Conservation (phyloP, 352 stramenopile genomes). For the Phytophthora rubi region DNA sequence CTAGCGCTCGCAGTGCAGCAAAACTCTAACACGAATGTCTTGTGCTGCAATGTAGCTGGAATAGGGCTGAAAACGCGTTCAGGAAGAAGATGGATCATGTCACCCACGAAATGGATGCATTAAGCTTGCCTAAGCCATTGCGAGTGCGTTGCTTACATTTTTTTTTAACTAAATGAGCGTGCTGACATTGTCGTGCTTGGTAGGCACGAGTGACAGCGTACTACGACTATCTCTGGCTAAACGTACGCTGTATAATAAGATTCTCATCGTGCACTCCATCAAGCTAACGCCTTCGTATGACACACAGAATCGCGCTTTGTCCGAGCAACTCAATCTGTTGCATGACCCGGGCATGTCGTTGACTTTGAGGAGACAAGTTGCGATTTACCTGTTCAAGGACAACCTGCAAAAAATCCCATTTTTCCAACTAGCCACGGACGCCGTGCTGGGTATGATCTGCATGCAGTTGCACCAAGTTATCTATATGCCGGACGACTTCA, state of each 20-base stretch:
- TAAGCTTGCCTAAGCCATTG: constrained; percentile 58
- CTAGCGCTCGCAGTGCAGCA: neutral
- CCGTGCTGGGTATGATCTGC: constrained; percentile 72
- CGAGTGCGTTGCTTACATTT: constrained; percentile 33
- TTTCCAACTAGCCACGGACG: constrained; percentile 68
- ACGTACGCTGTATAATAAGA: constrained; percentile 35
- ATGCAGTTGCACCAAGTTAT: constrained; percentile 73
- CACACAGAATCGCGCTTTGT: constrained; percentile 58
- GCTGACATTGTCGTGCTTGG: neutral
- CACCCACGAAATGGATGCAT: constrained; percentile 68
- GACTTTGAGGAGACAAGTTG: constrained; percentile 58
- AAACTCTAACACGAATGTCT: neutral
- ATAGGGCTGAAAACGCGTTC: constrained; percentile 68
- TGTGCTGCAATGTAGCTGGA: constrained; percentile 43
- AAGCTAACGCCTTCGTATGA: neutral
- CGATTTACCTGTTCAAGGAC: constrained; percentile 77
- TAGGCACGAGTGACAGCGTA: constrained; percentile 62
- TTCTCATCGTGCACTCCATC: neutral
- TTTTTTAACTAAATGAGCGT: constrained; percentile 1
- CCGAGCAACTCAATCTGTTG: constrained; percentile 62
- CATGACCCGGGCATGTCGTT: constrained; percentile 72
- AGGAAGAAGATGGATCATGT: constrained; percentile 80
- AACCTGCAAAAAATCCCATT: constrained; percentile 75
- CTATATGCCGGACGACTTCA: constrained; percentile 70
- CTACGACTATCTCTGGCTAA: constrained; percentile 79